Base-by-base conservation (phyloP, 768 basidiomycete genomes). In the Pulveroboletus sp. region DNA sequence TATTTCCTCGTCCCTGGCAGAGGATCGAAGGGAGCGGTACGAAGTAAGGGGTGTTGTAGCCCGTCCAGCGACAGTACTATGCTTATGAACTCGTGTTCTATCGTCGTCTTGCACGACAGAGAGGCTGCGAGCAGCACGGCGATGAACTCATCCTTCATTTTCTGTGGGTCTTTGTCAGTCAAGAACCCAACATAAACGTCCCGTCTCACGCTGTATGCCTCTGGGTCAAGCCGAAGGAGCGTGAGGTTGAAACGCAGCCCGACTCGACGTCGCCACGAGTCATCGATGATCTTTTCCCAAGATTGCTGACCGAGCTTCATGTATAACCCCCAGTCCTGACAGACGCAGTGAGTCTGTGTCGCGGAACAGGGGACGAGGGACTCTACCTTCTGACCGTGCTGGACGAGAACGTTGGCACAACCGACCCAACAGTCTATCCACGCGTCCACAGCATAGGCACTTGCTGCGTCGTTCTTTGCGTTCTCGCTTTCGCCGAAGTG, bases 361-460 rank as follows among this genome's bases (percentile, higher is more conserved):
- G 14, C 27, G 34, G 22, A 11, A 43, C 27, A 20, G 6, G 7
- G 19, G 43, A 39, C 6, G 43, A 29, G 29, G 50, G 66, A 26
- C 16, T 20, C 17, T 46, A 82, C 81, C 58, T 69, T 68, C 48
- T 70, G 51, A 19, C 70, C 63, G 49, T 80, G 79, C 54, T 78
- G 76, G 6, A 86, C 76, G 14, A 83, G 58, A 16, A 90, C 74
- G 47, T 74, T 74, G 1, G 80, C 81, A 56, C 85, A 89, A 5
- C 82, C 80, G 7, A 86, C 72, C 87, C 89, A 93, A 56, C 83
- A 85, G 47, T 81, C 78, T 27, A 89, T 73, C 73, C 88, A 80
- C 23, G 65, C 61, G 56, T 81, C 79, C 23, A 81, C 74, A 43
- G 78, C 75, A 24, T 51, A 51, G 9, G 54, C 40, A 42, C 63